Conservation (phyloP, 805 yeast genomes). For the Danielia oregonensis region DNA sequence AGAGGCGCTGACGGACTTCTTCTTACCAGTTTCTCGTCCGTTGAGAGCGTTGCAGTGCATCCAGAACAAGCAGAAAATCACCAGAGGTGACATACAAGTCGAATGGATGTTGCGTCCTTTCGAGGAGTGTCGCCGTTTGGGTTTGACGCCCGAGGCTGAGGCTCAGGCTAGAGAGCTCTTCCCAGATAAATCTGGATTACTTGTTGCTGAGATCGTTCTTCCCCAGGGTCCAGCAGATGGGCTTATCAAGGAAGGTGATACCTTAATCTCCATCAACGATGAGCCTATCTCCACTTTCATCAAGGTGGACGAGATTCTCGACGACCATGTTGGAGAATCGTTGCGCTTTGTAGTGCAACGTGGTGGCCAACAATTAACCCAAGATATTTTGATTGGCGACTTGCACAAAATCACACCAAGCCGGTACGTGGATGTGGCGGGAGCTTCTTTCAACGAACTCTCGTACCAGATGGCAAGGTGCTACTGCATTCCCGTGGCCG, state of each 20-base stretch:
- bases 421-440: conserved; percentile 76
- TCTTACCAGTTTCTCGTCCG: conserved; percentile 81
- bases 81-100: conserved; percentile 89
- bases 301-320: conserved; percentile 79
- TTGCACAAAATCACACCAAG: conserved; percentile 80
- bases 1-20: conserved; percentile 90
- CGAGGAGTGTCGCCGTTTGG: conserved; percentile 87
- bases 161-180: conserved; percentile 59
- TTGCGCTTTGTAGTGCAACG: conserved; percentile 47
- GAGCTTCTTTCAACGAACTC: conserved; percentile 81
- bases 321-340: conserved; percentile 58
- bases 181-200: conserved; percentile 73
- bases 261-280: conserved; percentile 69
- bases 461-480: conserved; percentile 87
- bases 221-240: conserved; percentile 85
- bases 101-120: conserved; percentile 86
- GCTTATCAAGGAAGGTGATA: conserved; percentile 78
- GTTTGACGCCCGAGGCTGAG: conserved; percentile 74
- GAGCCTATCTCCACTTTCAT: conserved; percentile 64
- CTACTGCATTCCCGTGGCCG: conserved; percentile 78
- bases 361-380: conserved; percentile 58
- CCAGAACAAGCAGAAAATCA: conserved; percentile 54
- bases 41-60: conserved; percentile 75
- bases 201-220: conserved; percentile 77
- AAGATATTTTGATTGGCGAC: conserved; percentile 61